Base-by-base conservation (phyloP, 2,329 filamentous ascomycete species). In the Calonectria leucothoes region DNA sequence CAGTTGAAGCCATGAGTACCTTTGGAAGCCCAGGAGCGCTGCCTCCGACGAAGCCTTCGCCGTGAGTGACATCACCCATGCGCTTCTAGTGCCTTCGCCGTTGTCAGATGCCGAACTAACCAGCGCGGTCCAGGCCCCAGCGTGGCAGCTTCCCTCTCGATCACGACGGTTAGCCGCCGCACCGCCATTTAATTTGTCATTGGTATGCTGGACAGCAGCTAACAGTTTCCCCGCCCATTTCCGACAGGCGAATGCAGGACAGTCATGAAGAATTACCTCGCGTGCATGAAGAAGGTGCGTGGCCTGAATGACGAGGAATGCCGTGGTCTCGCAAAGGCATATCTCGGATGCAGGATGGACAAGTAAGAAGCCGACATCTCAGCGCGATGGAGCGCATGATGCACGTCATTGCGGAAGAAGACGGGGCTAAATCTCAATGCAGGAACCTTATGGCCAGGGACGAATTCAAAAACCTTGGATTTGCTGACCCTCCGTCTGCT, bases 371-470 rank as follows among this genome's bases (percentile, higher is more conserved):
- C 49, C 8, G 57, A 69, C 52, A 39, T 17, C 23, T 57, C 71
- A 71, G 70, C 79, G 71, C 79, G 66, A 59, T 48, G 49, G 29
- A 45, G 42, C 31, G 20, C 37, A 29, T 37, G 33, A 67, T 52
- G 59, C 67, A 68, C 42, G 57, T 66, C 42, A 45, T 71, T 29
- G 59, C 72, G 71, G 71, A 72, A 72, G 31, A 74, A 73, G 69
- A 63, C 75, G 67, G 67, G 75, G 71, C 77, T 78, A 65, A 77
- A 70, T 59, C 11, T 61, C 76, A 48, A 70, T 65, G 70, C 68
- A 95, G 95, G 78, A 98, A 98, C 82, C 87, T 99, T 37, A 99
- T 99, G 97, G 96, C 96, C 10, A 95, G 91, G 78, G 97, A 99
- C 82, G 94, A 98, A 73, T 97, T 98, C 85, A 95, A 94, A 84